Evolutionary conservation across 2,329 filamentous ascomycete species (phyloP).

Genomic region (Penicillium sp.): DNA sequence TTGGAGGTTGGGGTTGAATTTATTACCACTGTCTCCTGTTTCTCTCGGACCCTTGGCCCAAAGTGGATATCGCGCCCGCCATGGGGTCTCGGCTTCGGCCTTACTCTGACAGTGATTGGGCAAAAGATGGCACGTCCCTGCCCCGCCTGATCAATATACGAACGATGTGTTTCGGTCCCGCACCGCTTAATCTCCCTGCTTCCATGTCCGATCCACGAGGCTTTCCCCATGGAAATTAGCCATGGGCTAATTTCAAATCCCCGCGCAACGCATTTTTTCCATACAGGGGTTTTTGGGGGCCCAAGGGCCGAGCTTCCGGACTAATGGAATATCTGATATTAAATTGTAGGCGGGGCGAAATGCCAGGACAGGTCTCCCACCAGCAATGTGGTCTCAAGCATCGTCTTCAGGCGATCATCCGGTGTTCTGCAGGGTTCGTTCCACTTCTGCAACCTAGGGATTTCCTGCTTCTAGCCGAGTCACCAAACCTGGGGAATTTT

Average conservation of each 20-base stretch:
- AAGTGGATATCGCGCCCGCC: constrained; percentile 15
- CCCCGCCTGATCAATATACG: constrained; percentile 12
- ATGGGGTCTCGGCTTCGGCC: constrained; percentile 9
- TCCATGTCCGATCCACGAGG: background rate
- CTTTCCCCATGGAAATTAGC: background rate
- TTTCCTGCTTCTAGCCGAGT: background rate
- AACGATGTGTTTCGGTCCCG: background rate
- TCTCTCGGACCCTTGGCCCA: constrained; percentile 17
- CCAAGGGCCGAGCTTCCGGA: background rate
- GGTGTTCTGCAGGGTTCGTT: constrained; percentile 12
- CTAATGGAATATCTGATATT: background rate
- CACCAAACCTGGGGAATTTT: constrained; percentile 5
- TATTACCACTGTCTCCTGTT: background rate
- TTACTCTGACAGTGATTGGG: constrained; percentile 5
- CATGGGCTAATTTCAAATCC: background rate
- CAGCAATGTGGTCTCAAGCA: background rate
- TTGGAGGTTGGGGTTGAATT: background rate
- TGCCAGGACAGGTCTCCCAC: background rate
- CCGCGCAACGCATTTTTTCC: background rate
- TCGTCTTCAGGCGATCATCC: constrained; percentile 15
- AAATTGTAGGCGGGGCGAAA: background rate
- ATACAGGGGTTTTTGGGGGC: background rate
- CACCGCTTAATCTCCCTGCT: constrained; percentile 1
- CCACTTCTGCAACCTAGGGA: constrained; percentile 2
- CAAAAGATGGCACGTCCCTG: background rate